Evolutionary conservation across 2,329 filamentous ascomycete species (phyloP).

Genomic region (Diplodia mutila): DNA sequence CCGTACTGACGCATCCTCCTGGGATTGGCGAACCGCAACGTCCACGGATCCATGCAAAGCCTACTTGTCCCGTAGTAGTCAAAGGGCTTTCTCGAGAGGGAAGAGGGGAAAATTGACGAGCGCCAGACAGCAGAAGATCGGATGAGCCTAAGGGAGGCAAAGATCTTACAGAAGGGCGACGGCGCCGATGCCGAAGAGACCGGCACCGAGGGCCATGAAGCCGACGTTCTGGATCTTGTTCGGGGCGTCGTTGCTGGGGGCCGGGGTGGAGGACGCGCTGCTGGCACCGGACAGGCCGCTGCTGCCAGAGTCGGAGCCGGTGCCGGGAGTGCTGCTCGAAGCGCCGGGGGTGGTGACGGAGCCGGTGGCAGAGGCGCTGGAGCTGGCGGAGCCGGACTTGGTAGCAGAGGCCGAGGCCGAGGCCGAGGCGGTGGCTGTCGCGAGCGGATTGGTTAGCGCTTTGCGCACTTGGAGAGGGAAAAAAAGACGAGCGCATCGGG

Average conservation of each 20-base stretch:
- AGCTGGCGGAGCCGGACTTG: not conserved
- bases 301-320: not conserved
- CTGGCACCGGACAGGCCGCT: not conserved
- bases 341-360: not conserved
- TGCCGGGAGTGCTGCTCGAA: not conserved
- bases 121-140: not conserved
- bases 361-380: conserved; percentile 8
- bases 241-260: conserved; percentile 1
- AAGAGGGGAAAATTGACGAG: not conserved
- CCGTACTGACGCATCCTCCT: not conserved
- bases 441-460: not conserved
- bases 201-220: not conserved
- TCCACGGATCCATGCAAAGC: not conserved
- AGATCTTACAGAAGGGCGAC: conserved; percentile 2
- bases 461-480: not conserved
- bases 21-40: not conserved
- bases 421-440: not conserved
- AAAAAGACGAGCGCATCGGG: no score
- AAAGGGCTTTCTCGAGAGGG: not conserved
- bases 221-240: not conserved
- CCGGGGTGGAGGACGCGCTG: not conserved
- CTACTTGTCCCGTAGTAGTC: not conserved
- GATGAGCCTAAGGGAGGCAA: no score
- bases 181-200: not conserved
- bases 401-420: not conserved